Percentiles rank a stretch among this genome's conserved stretches.
Evolutionary conservation across 306 rosid species (phyloP).

Genomic region (Purshia tridentata): DNA sequence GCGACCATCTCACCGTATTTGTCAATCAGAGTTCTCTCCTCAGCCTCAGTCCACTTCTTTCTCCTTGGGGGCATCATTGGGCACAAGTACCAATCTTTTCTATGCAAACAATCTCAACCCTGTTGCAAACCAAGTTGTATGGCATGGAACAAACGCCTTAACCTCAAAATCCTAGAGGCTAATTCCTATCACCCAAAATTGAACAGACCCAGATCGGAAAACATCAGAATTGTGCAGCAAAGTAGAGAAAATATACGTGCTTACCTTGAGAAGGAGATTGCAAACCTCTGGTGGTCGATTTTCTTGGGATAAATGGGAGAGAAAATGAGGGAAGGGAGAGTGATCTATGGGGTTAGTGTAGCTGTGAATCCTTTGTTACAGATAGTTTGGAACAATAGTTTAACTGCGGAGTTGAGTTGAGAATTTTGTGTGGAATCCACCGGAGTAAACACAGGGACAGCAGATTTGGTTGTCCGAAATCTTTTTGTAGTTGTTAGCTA

Average conservation of each 20-base stretch:
- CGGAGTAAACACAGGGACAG: slow-evolving; percentile 13
- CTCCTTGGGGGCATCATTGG: slow-evolving; percentile 75
- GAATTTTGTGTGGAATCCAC: background rate
- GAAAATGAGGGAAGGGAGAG: background rate
- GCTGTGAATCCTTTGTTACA: slow-evolving; percentile 2
- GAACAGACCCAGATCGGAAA: slow-evolving; percentile 34
- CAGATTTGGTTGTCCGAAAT: slow-evolving; percentile 13
- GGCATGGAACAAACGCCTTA: slow-evolving; percentile 31
- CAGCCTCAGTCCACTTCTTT: slow-evolving; percentile 98
- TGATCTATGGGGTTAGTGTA: background rate
- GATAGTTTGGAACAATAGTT: background rate
- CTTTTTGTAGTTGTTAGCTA: too few relatives aligned
- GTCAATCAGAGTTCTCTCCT: slow-evolving; percentile 88
- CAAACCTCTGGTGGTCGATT: slow-evolving; percentile 9
- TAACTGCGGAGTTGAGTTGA: slow-evolving; percentile 5
- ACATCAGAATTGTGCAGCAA: slow-evolving; percentile 17
- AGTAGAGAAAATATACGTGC: background rate
- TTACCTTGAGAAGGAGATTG: slow-evolving; percentile 26
- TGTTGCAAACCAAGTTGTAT: slow-evolving; percentile 25
- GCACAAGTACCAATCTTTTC: slow-evolving; percentile 16
- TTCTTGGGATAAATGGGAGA: background rate
- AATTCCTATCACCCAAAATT: slow-evolving; percentile 18
- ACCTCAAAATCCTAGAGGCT: slow-evolving; percentile 13
- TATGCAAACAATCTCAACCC: slow-evolving; percentile 28
- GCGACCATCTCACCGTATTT: slow-evolving; percentile 82